Base-by-base conservation (phyloP, 2,329 filamentous ascomycete genomes). In the Sporothrix schenckii region DNA sequence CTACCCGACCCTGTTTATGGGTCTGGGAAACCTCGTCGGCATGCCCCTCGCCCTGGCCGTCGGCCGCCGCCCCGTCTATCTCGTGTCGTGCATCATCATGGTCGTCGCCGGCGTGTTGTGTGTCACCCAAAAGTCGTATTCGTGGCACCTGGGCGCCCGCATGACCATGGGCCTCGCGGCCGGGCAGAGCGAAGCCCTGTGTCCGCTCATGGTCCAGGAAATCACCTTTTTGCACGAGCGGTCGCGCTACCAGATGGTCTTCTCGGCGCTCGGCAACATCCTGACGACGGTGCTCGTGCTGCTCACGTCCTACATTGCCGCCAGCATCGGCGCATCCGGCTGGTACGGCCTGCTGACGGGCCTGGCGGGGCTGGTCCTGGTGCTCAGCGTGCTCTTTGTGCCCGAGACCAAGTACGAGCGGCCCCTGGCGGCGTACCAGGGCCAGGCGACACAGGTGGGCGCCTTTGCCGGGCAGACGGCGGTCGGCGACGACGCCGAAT, bases 381-480 rank as follows among this genome's bases (percentile, higher is more conserved):
- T 58, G 2, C 30, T 58, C 13, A 58, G 54, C 16, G 7, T 58
- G 14, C 10, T 39, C 14, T 11, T 58, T 0, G 54, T 58, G 27
- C 54, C 54, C 54, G 54, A 58, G 27, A 58, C 54, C 14, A 58
- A 58, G 30, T 58, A 58, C 27, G 54, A 58, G 13, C 54, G 54
- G 16, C 54, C 54, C 14, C 14, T 58, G 14, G 54, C 54, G 14
- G 54, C 54, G 14, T 58, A 39, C 54, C 54, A 58, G 54, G 54
- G 54, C 16, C 54, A 58, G 54, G 39, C 54, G 2, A 58, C 54
- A 1, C 54, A 39, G 16, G 54, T 58, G 27, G 54, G 54, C 16
- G 54, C 54, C 9, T 58, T 58, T 39, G 54, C 54, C 27, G 54
- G 54, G 1, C 54, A 58, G 27, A 58, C 54, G 27, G 34, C 54